Conservation (phyloP, 331 rosid genomes). For the Prunus yedoensis region DNA sequence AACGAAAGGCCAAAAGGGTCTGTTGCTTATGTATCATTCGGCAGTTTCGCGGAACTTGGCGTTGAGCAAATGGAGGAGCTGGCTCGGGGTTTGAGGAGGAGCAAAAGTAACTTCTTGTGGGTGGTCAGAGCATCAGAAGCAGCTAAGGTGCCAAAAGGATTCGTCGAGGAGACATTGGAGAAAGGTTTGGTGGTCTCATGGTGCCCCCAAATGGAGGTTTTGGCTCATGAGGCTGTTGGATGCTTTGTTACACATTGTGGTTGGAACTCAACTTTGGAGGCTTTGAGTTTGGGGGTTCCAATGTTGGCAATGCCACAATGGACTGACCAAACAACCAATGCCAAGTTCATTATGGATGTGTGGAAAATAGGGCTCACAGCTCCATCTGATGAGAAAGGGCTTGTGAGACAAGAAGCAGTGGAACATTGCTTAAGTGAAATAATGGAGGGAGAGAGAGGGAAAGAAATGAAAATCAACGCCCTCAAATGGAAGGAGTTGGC, state of each 20-base stretch:
- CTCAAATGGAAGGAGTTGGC: too few relatives aligned
- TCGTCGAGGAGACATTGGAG: slow-evolving; percentile 12
- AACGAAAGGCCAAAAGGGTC: slow-evolving; percentile 18
- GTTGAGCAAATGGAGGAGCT: slow-evolving; percentile 36
- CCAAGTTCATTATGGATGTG: slow-evolving; percentile 44
- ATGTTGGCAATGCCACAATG: slow-evolving; percentile 36
- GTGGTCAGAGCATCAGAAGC: slow-evolving; percentile 36
- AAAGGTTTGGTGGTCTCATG: slow-evolving; percentile 43
- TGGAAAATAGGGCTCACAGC: too few relatives aligned
- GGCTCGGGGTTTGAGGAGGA: slow-evolving; percentile 36
- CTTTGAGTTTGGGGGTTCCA: slow-evolving; percentile 48
- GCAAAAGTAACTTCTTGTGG: slow-evolving; percentile 44
- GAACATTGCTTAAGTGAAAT: too few relatives aligned
- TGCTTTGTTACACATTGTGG: slow-evolving; percentile 58
- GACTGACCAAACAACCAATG: slow-evolving; percentile 41
- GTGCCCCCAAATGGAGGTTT: slow-evolving; percentile 45
- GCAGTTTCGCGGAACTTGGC: slow-evolving; percentile 6
- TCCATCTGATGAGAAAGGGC: too few relatives aligned
- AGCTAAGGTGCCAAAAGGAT: slow-evolving; percentile 24
- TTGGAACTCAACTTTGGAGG: slow-evolving; percentile 43
- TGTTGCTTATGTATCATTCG: slow-evolving; percentile 36
- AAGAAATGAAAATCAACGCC: too few relatives aligned
- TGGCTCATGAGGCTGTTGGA: slow-evolving; percentile 43
- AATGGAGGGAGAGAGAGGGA: too few relatives aligned
- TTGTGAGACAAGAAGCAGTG: too few relatives aligned